Evolutionary conservation across 768 basidiomycete genomes (phyloP).

Genomic region (Botryobasidium botryosum): DNA sequence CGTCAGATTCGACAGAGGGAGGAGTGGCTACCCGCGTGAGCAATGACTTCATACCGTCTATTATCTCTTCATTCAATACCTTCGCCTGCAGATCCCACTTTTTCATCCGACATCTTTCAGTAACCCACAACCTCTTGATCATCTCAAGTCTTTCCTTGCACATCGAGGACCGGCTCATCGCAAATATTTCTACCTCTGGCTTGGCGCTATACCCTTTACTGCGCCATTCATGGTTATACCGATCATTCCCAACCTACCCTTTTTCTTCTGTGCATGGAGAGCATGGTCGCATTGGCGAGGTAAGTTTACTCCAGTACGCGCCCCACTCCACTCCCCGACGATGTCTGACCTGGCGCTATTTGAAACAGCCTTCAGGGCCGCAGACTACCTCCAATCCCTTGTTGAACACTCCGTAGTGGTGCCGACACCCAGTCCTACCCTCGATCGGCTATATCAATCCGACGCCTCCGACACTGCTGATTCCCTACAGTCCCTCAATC

Average conservation of each 20-base stretch:
- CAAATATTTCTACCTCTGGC: slow-evolving; percentile 9
- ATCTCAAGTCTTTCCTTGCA: slow-evolving; percentile 1
- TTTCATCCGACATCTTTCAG: slow-evolving; percentile 7
- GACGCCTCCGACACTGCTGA: no score
- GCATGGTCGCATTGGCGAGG: no score
- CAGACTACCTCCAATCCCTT: no score
- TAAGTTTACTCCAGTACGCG: no score
- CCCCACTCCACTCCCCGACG: no score
- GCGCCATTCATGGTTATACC: slow-evolving; percentile 13
- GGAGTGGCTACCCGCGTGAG: not conserved
- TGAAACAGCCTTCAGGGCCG: no score
- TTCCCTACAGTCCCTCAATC: no score
- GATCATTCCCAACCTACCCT: slow-evolving; percentile 13
- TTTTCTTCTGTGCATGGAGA: slow-evolving; percentile 13
- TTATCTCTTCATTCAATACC: not conserved
- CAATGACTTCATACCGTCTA: not conserved
- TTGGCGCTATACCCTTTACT: slow-evolving; percentile 8
- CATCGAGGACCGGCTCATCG: slow-evolving; percentile 6
- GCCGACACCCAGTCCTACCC: no score
- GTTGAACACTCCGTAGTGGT: no score
- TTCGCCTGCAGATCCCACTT: slow-evolving; percentile 5
- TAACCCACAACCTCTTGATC: slow-evolving; percentile 1
- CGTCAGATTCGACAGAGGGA: not conserved
- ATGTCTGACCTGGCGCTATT: no score
- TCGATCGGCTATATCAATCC: no score